These are phyloP conservation scores for Fraxinus pennsylvanica DNA, from an alignment of 257 asterid species.

Conservation along the genomic window DNA sequence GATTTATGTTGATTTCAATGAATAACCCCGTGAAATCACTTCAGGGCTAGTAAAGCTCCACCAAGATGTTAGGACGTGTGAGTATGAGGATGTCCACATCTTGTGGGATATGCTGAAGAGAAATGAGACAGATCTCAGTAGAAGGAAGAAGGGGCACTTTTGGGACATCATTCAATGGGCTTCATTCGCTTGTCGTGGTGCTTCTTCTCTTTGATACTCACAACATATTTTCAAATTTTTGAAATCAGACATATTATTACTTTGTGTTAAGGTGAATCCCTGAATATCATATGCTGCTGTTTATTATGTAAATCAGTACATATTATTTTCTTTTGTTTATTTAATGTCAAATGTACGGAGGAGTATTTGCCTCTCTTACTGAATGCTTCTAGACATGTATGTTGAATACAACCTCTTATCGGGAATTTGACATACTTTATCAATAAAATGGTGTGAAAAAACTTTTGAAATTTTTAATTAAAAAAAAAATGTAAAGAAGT, in stretches of 20 bases:
- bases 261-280: too few species aligned
- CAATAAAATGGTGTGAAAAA: not conserved
- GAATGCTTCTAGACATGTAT: not conserved
- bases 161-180: constrained; percentile 35
- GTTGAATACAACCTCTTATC: not conserved
- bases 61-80: constrained; percentile 48
- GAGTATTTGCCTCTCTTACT: too few species aligned
- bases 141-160: constrained; percentile 20
- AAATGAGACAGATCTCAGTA: constrained; percentile 25
- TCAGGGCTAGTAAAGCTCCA: constrained; percentile 47
- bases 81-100: constrained; percentile 67
- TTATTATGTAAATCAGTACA: too few species aligned
- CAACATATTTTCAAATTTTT: not conserved
- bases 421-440: not conserved
- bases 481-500: too few species aligned
- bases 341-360: not conserved
- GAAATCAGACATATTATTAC: too few species aligned
- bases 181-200: constrained; percentile 19
- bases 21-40: too few species aligned
- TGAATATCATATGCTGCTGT: too few species aligned
- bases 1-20: too few species aligned
- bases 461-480: not conserved
- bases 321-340: too few species aligned
- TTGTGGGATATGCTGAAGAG: constrained; percentile 60
- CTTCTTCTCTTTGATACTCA: not conserved